Evolutionary conservation across 306 rosid species (phyloP).

Genomic region (Acacia melanoxylon): DNA sequence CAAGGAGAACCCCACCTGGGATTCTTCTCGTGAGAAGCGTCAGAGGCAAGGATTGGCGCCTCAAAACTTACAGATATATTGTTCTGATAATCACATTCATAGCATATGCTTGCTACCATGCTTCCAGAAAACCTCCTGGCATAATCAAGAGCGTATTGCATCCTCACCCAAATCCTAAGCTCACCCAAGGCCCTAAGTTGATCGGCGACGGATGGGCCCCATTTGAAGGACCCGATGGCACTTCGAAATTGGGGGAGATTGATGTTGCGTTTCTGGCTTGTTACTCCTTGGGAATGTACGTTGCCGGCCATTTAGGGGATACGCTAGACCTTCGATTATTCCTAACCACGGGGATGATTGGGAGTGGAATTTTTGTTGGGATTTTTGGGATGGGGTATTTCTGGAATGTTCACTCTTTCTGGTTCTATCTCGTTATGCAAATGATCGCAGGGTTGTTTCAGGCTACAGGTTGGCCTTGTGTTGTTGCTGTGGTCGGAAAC

Average conservation of each 20-base stretch:
- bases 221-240: constrained; percentile 60
- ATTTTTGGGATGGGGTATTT: constrained; percentile 79
- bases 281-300: constrained; percentile 71
- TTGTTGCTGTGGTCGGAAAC: constrained; percentile 82
- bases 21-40: constrained; percentile 47
- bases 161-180: constrained; percentile 39
- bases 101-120: constrained; percentile 81
- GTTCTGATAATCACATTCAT: constrained; percentile 61
- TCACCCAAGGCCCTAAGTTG: background rate
- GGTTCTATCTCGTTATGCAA: constrained; percentile 63
- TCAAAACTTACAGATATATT: constrained; percentile 55
- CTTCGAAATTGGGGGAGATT: constrained; percentile 68
- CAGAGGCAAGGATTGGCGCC: constrained; percentile 55
- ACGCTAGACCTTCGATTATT: constrained; percentile 64
- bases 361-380: constrained; percentile 67
- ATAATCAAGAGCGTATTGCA: constrained; percentile 69
- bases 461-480: constrained; percentile 91
- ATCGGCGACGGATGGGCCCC: constrained; percentile 61
- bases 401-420: constrained; percentile 63
- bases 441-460: constrained; percentile 82
- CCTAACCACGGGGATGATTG: constrained; percentile 64
- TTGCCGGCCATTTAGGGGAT: constrained; percentile 80
- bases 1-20: constrained; percentile 60
- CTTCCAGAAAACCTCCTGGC: constrained; percentile 71
- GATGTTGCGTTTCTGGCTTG: constrained; percentile 73